These are phyloP conservation scores for Hyphopichia burtonii DNA, from an alignment of 1,139 yeast genomes.

Conservation along the genomic window DNA sequence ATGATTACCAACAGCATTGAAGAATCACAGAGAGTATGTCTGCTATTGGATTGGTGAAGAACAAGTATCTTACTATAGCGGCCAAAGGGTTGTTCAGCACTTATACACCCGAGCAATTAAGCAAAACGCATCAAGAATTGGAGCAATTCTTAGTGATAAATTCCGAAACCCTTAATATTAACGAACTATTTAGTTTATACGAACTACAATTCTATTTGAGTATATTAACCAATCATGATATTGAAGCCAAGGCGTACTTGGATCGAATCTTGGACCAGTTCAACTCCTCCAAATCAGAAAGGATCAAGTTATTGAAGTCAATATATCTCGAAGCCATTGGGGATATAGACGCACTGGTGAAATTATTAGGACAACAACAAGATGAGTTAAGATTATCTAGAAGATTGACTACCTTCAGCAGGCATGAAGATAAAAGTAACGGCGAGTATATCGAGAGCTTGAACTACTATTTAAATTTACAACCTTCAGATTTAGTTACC, in stretches of 20 bases:
- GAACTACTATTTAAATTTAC: constrained; percentile 46
- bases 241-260: constrained; percentile 65
- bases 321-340: constrained; percentile 58
- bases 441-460: constrained; percentile 48
- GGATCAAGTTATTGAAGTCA: constrained; percentile 57
- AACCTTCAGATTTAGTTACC: constrained; percentile 71
- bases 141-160: constrained; percentile 27
- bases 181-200: constrained; percentile 57
- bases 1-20: too few relatives aligned
- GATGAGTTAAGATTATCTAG: constrained; percentile 37
- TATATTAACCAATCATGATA: constrained; percentile 63
- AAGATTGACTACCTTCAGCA: constrained; percentile 34
- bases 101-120: constrained; percentile 35
- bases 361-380: constrained; percentile 34
- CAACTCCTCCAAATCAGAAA: constrained; percentile 50
- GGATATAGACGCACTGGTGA: constrained; percentile 31
- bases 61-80: constrained; percentile 24
- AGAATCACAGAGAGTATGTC: too few relatives aligned
- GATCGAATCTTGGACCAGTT: constrained; percentile 68
- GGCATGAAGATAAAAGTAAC: constrained; percentile 15
- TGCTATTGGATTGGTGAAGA: constrained; percentile 17
- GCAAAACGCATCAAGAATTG: constrained; percentile 31
- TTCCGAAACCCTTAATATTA: constrained; percentile 34
- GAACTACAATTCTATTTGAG: constrained; percentile 74
- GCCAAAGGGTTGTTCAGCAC: constrained; percentile 36